phyloP scores from a whole-genome alignment of 1,284 basidiomycete species.

The Hymenochaete sp. region DNA sequence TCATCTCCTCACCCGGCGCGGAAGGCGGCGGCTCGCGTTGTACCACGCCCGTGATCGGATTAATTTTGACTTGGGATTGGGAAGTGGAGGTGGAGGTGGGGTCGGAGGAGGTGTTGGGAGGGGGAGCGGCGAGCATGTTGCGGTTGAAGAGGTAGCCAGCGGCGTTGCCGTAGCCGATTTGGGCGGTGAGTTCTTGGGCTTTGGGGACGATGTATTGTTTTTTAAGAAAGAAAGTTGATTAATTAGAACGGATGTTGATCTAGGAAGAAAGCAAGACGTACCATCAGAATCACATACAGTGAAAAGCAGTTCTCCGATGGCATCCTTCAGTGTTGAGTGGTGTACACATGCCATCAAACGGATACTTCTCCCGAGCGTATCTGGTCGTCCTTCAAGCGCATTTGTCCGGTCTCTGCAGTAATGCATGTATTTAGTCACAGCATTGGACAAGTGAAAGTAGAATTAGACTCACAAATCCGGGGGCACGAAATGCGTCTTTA shows the following conservation, averaged over 20 bases:
- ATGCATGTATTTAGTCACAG: background rate
- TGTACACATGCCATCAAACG: slow-evolving; percentile 70
- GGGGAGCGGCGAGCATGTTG: slow-evolving; percentile 61
- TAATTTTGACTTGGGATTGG: slow-evolving; percentile 45
- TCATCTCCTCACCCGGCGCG: slow-evolving; percentile 51
- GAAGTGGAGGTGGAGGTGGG: slow-evolving; percentile 28
- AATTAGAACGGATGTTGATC: slow-evolving; percentile 5
- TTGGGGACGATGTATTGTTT: too few relatives aligned
- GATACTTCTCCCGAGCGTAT: slow-evolving; percentile 70
- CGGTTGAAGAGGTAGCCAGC: slow-evolving; percentile 88
- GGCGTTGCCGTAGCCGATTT: slow-evolving; percentile 88
- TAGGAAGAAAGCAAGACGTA: slow-evolving; percentile 25
- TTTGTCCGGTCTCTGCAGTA: slow-evolving; percentile 56
- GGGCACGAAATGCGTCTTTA: slow-evolving; percentile 65
- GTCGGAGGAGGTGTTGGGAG: slow-evolving; percentile 24
- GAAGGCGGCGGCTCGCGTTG: slow-evolving; percentile 29
- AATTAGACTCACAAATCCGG: slow-evolving; percentile 46
- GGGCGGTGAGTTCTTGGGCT: slow-evolving; percentile 62
- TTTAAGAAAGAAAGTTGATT: too few relatives aligned
- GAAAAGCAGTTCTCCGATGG: slow-evolving; percentile 81
- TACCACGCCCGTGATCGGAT: slow-evolving; percentile 72
- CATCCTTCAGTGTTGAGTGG: slow-evolving; percentile 60
- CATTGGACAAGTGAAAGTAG: background rate
- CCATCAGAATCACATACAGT: slow-evolving; percentile 73
- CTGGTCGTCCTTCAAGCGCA: slow-evolving; percentile 62